Conservation (phyloP, 768 basidiomycete genomes). For the Russula lepida region DNA sequence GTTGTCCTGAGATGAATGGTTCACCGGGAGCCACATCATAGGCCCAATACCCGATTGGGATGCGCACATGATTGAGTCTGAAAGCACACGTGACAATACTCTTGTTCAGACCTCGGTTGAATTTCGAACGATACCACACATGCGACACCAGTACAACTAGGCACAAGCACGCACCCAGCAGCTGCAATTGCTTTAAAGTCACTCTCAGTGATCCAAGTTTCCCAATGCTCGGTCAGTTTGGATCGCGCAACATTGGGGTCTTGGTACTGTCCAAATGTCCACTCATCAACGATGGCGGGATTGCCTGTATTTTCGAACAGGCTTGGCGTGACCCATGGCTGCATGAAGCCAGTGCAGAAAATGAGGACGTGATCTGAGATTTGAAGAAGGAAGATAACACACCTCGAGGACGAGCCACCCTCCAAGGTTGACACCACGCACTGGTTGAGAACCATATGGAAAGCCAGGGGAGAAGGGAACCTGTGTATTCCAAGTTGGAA, state of each 20-base stretch:
- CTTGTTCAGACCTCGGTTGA: too few relatives aligned
- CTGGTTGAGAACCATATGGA: conserved; percentile 62
- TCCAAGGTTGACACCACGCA: conserved; percentile 80
- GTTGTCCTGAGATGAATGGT: conserved; percentile 71
- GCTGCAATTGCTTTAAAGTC: conserved; percentile 71
- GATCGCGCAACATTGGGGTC: conserved; percentile 38
- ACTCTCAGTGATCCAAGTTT: conserved; percentile 74
- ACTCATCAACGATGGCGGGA: conserved; percentile 59
- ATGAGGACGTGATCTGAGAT: neutral
- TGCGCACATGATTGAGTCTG: conserved; percentile 73
- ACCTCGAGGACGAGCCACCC: conserved; percentile 53
- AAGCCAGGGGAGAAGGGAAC: conserved; percentile 44
- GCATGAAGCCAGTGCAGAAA: neutral
- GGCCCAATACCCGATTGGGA: conserved; percentile 89
- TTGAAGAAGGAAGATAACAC: conserved; percentile 14
- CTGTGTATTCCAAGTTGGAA: neutral
- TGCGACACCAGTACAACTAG: too few relatives aligned
- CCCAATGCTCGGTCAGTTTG: conserved; percentile 61
- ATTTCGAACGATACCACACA: neutral
- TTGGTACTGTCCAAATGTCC: conserved; percentile 65
- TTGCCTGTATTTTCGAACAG: conserved; percentile 62
- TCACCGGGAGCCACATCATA: conserved; percentile 73
- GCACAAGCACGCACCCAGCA: conserved; percentile 49
- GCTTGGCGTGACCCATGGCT: conserved; percentile 75
- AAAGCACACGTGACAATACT: conserved; percentile 9